These are phyloP conservation scores for Wallacemonas rigidus DNA, from an alignment of 208 protist genomes.

Conservation along the genomic window DNA sequence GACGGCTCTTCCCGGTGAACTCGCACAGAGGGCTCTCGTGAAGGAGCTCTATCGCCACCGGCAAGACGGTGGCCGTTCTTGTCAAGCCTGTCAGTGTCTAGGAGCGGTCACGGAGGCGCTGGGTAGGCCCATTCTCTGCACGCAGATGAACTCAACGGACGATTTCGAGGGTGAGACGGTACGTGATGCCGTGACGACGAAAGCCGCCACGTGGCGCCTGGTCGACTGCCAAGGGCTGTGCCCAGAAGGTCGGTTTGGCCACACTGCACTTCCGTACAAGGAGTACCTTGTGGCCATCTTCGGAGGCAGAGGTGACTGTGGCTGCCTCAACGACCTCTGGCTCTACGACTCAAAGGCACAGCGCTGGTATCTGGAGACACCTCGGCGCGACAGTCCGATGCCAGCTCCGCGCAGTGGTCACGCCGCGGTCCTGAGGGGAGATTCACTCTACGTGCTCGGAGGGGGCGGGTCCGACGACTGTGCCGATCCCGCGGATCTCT, in stretches of 20 bases:
- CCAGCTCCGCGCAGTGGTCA: constrained; percentile 43
- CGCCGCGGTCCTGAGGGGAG: constrained; percentile 33
- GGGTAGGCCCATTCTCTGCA: not conserved
- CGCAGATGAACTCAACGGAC: no score
- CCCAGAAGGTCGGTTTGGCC: constrained; percentile 57
- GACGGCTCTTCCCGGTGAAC: no score
- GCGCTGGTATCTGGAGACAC: constrained; percentile 7
- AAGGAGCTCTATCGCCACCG: constrained; percentile 1
- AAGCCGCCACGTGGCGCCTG: not conserved
- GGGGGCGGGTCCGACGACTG: constrained; percentile 33
- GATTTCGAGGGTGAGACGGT: no score
- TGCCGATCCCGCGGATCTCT: constrained; percentile 42
- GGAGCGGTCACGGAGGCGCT: not conserved
- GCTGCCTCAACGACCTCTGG: constrained; percentile 50
- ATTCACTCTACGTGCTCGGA: constrained; percentile 51
- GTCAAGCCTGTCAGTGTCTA: no score
- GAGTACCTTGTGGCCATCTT: constrained; percentile 54
- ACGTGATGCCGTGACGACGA: no score
- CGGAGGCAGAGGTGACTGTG: constrained; percentile 40
- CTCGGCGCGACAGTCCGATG: not conserved
- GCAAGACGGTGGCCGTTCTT: no score
- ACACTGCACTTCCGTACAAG: constrained; percentile 60
- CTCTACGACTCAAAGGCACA: constrained; percentile 33
- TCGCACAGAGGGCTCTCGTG: constrained; percentile 15
- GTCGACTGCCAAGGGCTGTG: not conserved